phyloP scores from a whole-genome alignment of 768 basidiomycete species.

The Naganishia friedmannii region DNA sequence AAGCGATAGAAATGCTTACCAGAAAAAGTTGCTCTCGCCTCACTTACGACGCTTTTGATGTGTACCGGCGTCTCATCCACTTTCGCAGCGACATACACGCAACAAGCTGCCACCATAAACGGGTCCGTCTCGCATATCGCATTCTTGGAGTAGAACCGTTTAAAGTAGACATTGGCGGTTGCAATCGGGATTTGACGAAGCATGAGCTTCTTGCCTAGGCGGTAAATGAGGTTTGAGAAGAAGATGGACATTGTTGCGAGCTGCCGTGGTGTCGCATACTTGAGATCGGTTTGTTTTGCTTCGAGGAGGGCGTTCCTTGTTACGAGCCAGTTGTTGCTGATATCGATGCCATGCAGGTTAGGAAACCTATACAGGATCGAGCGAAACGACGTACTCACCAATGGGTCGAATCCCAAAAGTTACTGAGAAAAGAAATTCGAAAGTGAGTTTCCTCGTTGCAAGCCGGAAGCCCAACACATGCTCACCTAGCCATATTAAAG shows the following conservation, averaged over 20 bases:
- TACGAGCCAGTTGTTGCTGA: conserved; percentile 86
- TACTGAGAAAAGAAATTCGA: conserved; percentile 39
- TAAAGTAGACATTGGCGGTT: conserved; percentile 90
- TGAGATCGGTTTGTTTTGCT: conserved; percentile 73
- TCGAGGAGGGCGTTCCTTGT: conserved; percentile 71
- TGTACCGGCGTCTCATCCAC: conserved; percentile 93
- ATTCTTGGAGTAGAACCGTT: conserved; percentile 95
- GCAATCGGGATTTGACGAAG: conserved; percentile 87
- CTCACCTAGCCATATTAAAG: conserved; percentile 29
- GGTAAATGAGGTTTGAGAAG: conserved; percentile 77
- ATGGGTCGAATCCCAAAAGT: conserved; percentile 90
- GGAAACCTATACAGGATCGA: conserved; percentile 25
- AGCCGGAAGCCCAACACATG: neutral
- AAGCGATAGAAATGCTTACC: neutral
- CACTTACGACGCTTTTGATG: conserved; percentile 84
- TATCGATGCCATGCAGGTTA: conserved; percentile 24
- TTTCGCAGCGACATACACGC: conserved; percentile 93
- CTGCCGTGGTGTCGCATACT: conserved; percentile 75
- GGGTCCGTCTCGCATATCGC: conserved; percentile 94
- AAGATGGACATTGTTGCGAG: conserved; percentile 81
- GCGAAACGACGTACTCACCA: conserved; percentile 58
- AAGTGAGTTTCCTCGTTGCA: no score
- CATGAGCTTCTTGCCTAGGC: conserved; percentile 75
- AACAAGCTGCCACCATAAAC: conserved; percentile 85
- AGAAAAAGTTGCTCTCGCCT: conserved; percentile 56